These are phyloP conservation scores for Bipolaris zeicola DNA, from an alignment of 2,329 filamentous ascomycete species.

Conservation along the genomic window DNA sequence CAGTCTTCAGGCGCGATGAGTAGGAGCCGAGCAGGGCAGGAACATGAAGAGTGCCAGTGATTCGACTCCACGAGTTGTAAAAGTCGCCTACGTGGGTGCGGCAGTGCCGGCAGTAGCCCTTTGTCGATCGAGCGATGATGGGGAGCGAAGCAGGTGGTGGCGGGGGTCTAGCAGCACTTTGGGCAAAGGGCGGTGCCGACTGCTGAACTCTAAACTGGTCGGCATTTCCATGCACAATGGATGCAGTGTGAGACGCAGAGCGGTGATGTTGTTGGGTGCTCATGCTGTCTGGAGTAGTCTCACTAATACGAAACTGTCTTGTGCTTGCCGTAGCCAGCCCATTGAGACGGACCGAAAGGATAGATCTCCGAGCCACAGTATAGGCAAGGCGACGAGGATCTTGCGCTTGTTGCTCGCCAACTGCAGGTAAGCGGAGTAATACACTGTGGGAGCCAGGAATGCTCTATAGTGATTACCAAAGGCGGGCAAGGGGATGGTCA, in stretches of 20 bases:
- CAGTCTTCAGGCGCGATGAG: conserved; percentile 31
- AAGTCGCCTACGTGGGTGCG: conserved; percentile 39
- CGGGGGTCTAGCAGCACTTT: conserved; percentile 21
- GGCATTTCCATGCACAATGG: conserved; percentile 10
- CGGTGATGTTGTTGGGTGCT: conserved; percentile 17
- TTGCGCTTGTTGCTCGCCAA: neutral
- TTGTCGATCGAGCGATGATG: conserved; percentile 27
- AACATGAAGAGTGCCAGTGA: conserved; percentile 45
- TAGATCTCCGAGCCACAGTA: conserved; percentile 1
- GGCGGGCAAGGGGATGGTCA: neutral
- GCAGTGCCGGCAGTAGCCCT: conserved; percentile 41
- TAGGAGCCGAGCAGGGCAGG: conserved; percentile 45
- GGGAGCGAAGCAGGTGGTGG: conserved; percentile 13
- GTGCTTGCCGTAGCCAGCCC: neutral
- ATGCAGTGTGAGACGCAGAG: conserved; percentile 16
- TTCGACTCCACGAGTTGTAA: conserved; percentile 45
- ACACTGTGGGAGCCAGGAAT: neutral
- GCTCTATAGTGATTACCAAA: conserved; percentile 1
- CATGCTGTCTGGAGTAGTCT: conserved; percentile 6
- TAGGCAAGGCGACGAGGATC: neutral
- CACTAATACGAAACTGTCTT: conserved; percentile 5
- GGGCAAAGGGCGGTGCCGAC: conserved; percentile 13
- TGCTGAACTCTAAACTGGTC: neutral
- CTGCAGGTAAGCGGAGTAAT: conserved; percentile 6
- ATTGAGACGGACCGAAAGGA: conserved; percentile 10